These are phyloP conservation scores for Simmondsia chinensis DNA, from an alignment of 148 eudicot species.

Conservation along the genomic window DNA sequence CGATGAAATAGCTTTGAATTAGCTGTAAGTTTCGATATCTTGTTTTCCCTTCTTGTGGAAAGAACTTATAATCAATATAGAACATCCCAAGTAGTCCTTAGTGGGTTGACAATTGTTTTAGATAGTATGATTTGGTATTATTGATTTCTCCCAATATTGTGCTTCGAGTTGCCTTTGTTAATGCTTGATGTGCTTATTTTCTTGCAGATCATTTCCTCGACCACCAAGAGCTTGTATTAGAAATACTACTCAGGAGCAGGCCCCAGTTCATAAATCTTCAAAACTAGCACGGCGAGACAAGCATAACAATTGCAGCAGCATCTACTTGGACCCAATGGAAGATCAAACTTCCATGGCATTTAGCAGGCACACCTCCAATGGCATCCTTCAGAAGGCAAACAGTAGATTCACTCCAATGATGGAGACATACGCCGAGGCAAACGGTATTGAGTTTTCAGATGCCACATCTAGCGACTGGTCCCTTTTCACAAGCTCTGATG, in stretches of 20 bases:
- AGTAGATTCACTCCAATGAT: constrained; percentile 24
- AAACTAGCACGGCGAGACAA: constrained; percentile 15
- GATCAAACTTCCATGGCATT: constrained; percentile 4
- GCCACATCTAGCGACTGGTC: constrained; percentile 83
- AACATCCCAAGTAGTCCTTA: no score
- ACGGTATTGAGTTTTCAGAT: constrained; percentile 41
- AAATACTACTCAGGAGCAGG: constrained; percentile 26
- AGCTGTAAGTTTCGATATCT: no score
- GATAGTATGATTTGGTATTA: no score
- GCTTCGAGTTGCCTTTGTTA: constrained; percentile 2
- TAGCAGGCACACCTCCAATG: constrained; percentile 10
- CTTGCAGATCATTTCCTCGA: constrained; percentile 65
- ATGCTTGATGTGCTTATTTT: not conserved
- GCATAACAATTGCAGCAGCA: no score
- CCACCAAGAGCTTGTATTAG: constrained; percentile 31
- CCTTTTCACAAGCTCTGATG: constrained; percentile 92
- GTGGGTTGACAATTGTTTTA: no score
- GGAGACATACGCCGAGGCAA: constrained; percentile 25
- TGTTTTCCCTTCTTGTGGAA: no score
- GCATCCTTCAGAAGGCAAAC: constrained; percentile 22
- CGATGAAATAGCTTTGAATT: no score
- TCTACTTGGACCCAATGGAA: no score
- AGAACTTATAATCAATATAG: no score
- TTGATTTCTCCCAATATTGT: no score
- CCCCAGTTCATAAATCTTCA: constrained; percentile 12